Base-by-base conservation (phyloP, 1,284 basidiomycete species). In the Marasmius tenuissimus region DNA sequence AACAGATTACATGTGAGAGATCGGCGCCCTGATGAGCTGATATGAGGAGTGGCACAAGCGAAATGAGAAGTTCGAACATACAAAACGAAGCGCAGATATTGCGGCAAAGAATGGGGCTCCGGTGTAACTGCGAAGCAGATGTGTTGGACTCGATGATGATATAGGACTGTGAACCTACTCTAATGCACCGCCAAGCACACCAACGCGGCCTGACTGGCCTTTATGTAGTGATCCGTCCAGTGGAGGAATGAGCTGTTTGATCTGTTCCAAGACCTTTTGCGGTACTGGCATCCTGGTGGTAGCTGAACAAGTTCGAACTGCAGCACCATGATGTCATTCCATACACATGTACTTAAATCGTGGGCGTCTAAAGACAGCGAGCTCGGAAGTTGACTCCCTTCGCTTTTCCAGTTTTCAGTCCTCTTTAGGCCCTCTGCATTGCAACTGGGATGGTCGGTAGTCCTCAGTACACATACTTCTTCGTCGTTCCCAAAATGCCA, bases 101-200 rank as follows among this genome's bases (percentile, higher is more conserved):
- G 93, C 87, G 3, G 94, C 90, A 72, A 97, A 99, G 82, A 89
- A 99, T 0, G 97, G 97, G 27, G 97, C 97, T 16, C 97, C 97
- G 0, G 96, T 94, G 75, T 98, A 99, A 70, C 90, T 90, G 65
- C 14, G 45, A 18, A 45, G 6, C n/a, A 14, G 47, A 40, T 54
- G 22, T 49, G 27, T 60, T n/a, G 45, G 37, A 51, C 33, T 53
- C 40, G 37, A 49, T 45, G 42, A 59, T 27, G 27, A 40, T 6
- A 33, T 57, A 58, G 8, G 33, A 18, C 45, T 16, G n/a, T 4
- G 11, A 52, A 33, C 82, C 72, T 59, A 96, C 94, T 98, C 97
- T 65, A 91, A 81, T 35, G 93, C 93, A 22, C 97, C 97, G 58
- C 97, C 97, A 3, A 99, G 82, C 18, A 99, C 92, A 56, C 94